Conservation (phyloP, 768 basidiomycete genomes). For the Boletus vermiculosoides region DNA sequence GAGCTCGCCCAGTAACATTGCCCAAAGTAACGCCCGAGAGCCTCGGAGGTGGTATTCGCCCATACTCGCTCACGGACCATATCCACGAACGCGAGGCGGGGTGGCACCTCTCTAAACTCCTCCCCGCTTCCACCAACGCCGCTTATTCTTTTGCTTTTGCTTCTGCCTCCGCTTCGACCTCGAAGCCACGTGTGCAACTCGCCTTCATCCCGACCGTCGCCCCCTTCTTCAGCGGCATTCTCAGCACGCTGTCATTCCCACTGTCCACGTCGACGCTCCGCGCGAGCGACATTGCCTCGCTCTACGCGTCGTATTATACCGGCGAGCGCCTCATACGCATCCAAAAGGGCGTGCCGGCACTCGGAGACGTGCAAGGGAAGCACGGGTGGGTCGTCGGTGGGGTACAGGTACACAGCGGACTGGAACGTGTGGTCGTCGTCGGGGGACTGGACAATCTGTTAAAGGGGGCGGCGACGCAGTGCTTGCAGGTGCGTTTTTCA, state of each 20-base stretch:
- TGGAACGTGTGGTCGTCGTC: slow-evolving; percentile 91
- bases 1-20: slow-evolving; percentile 65
- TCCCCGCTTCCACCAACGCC: slow-evolving; percentile 22
- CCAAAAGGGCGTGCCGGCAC: slow-evolving; percentile 65
- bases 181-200: slow-evolving; percentile 45
- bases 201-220: slow-evolving; percentile 87
- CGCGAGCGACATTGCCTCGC: slow-evolving; percentile 66
- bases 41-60: slow-evolving; percentile 71
- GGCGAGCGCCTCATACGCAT: slow-evolving; percentile 72
- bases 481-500: slow-evolving; percentile 71
- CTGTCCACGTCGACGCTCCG: slow-evolving; percentile 56
- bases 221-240: slow-evolving; percentile 96
- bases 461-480: slow-evolving; percentile 99
- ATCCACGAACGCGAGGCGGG: slow-evolving; percentile 98
- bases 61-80: slow-evolving; percentile 93
- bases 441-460: slow-evolving; percentile 95
- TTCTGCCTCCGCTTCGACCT: background rate
- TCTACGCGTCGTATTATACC: slow-evolving; percentile 78
- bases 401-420: slow-evolving; percentile 86
- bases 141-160: background rate
- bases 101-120: slow-evolving; percentile 70
- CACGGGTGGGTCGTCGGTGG: slow-evolving; percentile 94
- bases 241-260: slow-evolving; percentile 83
- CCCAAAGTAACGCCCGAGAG: slow-evolving; percentile 82
- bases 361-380: slow-evolving; percentile 73